Evolutionary conservation across 2,329 filamentous ascomycete genomes (phyloP).

Genomic region (Verticillium dahliae): DNA sequence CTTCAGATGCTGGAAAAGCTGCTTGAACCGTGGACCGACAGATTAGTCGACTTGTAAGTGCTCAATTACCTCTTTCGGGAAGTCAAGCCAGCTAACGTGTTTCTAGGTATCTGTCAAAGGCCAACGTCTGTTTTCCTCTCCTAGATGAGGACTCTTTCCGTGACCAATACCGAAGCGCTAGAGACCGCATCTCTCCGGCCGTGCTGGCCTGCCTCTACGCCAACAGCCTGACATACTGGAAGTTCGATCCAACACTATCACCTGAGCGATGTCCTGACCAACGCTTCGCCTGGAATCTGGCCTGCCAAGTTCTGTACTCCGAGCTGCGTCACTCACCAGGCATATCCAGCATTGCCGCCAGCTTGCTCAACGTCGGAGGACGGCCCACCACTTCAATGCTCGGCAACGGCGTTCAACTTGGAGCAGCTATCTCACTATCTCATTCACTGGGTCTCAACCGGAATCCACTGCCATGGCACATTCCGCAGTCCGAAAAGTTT

Average conservation of each 20-base stretch:
- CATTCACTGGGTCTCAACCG: conserved; percentile 49
- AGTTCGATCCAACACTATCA: conserved; percentile 34
- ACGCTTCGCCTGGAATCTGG: conserved; percentile 57
- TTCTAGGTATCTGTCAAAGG: conserved; percentile 44
- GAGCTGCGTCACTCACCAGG: conserved; percentile 53
- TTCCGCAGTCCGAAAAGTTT: conserved; percentile 42
- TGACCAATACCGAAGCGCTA: conserved; percentile 34
- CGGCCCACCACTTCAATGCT: conserved; percentile 54
- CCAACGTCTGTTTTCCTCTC: conserved; percentile 55
- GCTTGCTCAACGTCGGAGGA: conserved; percentile 52
- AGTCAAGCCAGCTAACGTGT: background rate
- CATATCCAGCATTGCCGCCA: conserved; percentile 49
- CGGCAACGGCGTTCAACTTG: conserved; percentile 46
- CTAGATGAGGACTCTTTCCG: conserved; percentile 49
- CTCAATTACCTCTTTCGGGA: background rate
- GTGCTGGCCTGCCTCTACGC: conserved; percentile 52
- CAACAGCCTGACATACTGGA: conserved; percentile 52
- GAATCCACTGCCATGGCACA: conserved; percentile 44
- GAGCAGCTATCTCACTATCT: conserved; percentile 43
- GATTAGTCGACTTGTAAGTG: conserved; percentile 41
- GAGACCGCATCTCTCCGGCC: conserved; percentile 46
- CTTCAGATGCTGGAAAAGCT: conserved; percentile 53
- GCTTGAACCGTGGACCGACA: conserved; percentile 44
- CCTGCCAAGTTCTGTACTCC: conserved; percentile 51
- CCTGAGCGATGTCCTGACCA: conserved; percentile 46